A percentile compares a stretch with the other conserved stretches of the same genome.
Conservation (phyloP, 805 yeast genomes). For the Candida ficus region DNA sequence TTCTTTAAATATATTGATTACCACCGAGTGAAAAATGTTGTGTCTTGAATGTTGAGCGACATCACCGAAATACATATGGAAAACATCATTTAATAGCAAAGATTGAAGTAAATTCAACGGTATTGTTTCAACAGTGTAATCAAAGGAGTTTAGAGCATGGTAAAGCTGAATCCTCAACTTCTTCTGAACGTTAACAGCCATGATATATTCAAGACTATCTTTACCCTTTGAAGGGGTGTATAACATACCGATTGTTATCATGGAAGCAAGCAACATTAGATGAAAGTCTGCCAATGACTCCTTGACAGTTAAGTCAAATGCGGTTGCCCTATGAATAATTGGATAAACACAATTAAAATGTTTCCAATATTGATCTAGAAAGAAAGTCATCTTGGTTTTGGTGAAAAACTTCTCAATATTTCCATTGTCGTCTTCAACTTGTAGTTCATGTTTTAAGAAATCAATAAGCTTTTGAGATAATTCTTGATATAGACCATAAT, state of each 20-base stretch:
- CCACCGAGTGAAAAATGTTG: conserved; percentile 22
- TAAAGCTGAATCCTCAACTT: conserved; percentile 13
- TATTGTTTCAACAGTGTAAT: conserved; percentile 7
- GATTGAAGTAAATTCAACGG: conserved; percentile 24
- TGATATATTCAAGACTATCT: background rate
- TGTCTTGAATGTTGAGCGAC: conserved; percentile 12
- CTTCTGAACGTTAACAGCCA: conserved; percentile 16
- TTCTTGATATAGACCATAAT: conserved; percentile 2
- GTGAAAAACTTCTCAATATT: conserved; percentile 2
- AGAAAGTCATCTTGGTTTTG: conserved; percentile 14
- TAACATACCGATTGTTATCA: conserved; percentile 5
- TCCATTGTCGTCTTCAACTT: background rate
- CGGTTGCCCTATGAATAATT: conserved; percentile 33
- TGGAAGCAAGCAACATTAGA: conserved; percentile 15
- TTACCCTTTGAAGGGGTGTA: background rate
- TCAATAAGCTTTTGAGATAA: background rate
- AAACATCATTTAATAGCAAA: conserved; percentile 22
- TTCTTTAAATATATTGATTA: conserved; percentile 19
- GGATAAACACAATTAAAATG: conserved; percentile 34
- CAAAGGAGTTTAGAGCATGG: conserved; percentile 12
- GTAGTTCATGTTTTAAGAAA: background rate
- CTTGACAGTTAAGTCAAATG: background rate
- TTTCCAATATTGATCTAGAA: conserved; percentile 29
- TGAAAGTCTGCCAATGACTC: conserved; percentile 3
- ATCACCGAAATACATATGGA: conserved; percentile 24